Evolutionary conservation across 1,139 yeast genomes (phyloP).

Genomic region (Kazachstania sp.): DNA sequence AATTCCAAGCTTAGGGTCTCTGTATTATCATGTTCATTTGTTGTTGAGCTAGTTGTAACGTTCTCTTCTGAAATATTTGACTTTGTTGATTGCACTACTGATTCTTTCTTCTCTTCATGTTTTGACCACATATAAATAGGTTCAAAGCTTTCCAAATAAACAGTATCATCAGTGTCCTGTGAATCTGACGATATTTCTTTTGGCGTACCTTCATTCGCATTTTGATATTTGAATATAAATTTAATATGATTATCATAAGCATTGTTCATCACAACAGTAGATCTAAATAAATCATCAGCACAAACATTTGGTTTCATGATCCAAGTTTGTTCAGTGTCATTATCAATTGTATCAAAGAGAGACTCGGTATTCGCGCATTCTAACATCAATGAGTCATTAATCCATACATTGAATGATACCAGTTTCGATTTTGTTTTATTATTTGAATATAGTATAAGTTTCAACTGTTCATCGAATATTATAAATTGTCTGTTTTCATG

Average conservation of each 20-base stretch:
- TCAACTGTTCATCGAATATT: constrained; percentile 27
- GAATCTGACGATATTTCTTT: not conserved
- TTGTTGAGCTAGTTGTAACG: not conserved
- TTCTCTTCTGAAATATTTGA: not conserved
- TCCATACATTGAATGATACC: constrained; percentile 16
- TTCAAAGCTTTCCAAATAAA: constrained; percentile 19
- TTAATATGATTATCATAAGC: constrained; percentile 25
- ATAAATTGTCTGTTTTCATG: constrained; percentile 20
- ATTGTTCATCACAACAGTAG: constrained; percentile 29
- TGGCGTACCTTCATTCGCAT: not conserved
- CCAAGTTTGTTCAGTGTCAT: constrained; percentile 8
- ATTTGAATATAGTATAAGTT: constrained; percentile 11
- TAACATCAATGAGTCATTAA: constrained; percentile 25
- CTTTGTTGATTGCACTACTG: not conserved
- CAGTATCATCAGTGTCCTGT: constrained; percentile 6
- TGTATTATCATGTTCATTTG: not conserved
- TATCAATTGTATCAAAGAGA: constrained; percentile 7
- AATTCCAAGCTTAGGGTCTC: constrained; percentile 11
- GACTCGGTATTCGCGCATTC: constrained; percentile 7
- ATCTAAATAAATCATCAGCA: constrained; percentile 19
- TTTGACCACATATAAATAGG: constrained; percentile 16
- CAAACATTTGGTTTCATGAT: constrained; percentile 15
- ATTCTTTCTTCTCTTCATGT: too few species aligned
- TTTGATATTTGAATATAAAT: constrained; percentile 10
- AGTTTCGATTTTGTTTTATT: constrained; percentile 1